These are phyloP conservation scores for Yamagishiella unicocca DNA, from an alignment of 139 green algal genomes.

Conservation along the genomic window DNA sequence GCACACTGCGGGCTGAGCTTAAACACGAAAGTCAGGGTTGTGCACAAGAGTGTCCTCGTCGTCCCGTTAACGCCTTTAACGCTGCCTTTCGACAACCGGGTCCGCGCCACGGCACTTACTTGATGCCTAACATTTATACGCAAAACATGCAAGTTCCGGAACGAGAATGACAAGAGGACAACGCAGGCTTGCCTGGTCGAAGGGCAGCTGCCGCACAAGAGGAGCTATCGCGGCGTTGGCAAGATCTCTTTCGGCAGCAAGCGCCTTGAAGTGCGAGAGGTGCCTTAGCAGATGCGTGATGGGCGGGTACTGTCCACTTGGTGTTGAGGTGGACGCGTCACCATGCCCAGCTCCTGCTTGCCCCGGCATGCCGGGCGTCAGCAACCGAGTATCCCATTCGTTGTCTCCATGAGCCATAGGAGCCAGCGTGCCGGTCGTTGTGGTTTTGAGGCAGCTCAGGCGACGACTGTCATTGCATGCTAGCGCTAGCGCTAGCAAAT, in stretches of 20 bases:
- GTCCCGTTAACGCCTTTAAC: too few species aligned
- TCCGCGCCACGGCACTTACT: too few species aligned
- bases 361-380: not conserved
- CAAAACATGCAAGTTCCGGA: too few species aligned
- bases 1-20: too few species aligned
- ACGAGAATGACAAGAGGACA: too few species aligned
- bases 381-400: not conserved
- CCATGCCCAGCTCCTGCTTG: not conserved
- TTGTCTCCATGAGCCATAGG: not conserved
- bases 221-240: constrained; percentile 35
- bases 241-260: constrained; percentile 25
- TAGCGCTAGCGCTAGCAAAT: too few species aligned
- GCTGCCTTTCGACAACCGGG: too few species aligned
- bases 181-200: constrained; percentile 24
- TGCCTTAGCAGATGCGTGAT: constrained; percentile 5
- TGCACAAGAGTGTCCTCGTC: too few species aligned
- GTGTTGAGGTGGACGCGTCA: not conserved
- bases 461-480: too few species aligned
- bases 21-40: too few species aligned
- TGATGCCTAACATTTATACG: too few species aligned
- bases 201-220: constrained; percentile 4
- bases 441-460: too few species aligned
- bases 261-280: constrained; percentile 15
- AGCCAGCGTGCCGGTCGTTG: not conserved
- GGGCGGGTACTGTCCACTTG: not conserved